phyloP scores from a whole-genome alignment of 345 rosid species.

The Acer negundo region DNA sequence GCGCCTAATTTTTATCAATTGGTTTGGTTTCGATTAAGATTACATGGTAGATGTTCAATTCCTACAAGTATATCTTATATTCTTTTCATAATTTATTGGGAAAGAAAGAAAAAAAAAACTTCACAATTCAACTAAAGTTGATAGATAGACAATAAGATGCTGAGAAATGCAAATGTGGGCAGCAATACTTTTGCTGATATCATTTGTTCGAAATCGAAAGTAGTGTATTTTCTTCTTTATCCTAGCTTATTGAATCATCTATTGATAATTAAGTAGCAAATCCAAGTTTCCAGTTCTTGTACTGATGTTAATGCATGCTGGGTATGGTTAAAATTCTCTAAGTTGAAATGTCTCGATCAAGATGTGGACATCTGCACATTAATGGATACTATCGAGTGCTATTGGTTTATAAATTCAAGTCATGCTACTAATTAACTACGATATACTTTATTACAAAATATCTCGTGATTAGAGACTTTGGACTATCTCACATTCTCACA shows the following conservation, averaged over 20 bases:
- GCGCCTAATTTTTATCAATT: conserved; percentile 16
- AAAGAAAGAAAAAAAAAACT: neutral
- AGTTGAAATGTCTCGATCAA: too few species aligned
- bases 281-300: neutral
- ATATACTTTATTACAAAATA: too few species aligned
- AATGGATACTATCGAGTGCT: too few species aligned
- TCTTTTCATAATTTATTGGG: conserved; percentile 10
- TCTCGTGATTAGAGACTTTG: too few species aligned
- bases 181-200: conserved; percentile 18
- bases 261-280: neutral
- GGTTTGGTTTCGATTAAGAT: neutral
- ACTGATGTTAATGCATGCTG: neutral
- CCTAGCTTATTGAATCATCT: neutral
- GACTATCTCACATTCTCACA: too few species aligned
- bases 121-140: conserved; percentile 21
- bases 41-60: neutral
- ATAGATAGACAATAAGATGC: conserved; percentile 32
- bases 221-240: neutral
- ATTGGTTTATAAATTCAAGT: too few species aligned
- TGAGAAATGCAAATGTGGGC: conserved; percentile 27
- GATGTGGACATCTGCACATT: too few species aligned
- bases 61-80: conserved; percentile 6
- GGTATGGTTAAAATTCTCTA: neutral
- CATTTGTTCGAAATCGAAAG: neutral
- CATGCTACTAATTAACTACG: too few species aligned